Percentiles rank a stretch among this genome's conserved stretches.
Evolutionary conservation across 352 stramenopile genomes (phyloP).

Genomic region (Discostella stelligera): DNA sequence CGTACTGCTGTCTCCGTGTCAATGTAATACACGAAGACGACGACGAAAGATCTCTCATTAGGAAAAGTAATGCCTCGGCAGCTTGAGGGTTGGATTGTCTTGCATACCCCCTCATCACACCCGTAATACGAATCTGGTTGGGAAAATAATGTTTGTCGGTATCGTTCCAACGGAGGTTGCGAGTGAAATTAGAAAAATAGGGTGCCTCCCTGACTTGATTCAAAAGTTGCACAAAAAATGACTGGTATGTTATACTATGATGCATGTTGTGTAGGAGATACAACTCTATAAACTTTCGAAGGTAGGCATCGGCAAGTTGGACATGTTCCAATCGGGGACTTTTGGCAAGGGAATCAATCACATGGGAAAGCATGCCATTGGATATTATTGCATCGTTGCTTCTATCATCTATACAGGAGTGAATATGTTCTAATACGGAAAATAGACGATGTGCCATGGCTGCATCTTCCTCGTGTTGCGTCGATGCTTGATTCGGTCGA

Average conservation of each 20-base stretch:
- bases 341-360: conserved; percentile 38
- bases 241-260: neutral
- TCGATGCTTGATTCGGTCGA: neutral
- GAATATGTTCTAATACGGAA: conserved; percentile 21
- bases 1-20: neutral
- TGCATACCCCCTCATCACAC: conserved; percentile 39
- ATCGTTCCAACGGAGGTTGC: conserved; percentile 20
- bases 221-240: neutral
- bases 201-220: neutral
- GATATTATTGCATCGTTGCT: conserved; percentile 8
- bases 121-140: conserved; percentile 46
- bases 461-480: conserved; percentile 20
- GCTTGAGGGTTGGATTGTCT: conserved; percentile 11
- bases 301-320: conserved; percentile 21
- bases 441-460: conserved; percentile 25
- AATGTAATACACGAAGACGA: neutral
- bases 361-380: conserved; percentile 47
- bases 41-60: conserved; percentile 35
- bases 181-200: neutral
- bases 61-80: conserved; percentile 32
- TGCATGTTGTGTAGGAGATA: conserved; percentile 9
- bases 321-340: conserved; percentile 38
- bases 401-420: neutral
- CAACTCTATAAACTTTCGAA: conserved; percentile 39
- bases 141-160: conserved; percentile 34